Conservation (phyloP, 1,139 yeast species). For the Debaryomyces subglobosus region DNA sequence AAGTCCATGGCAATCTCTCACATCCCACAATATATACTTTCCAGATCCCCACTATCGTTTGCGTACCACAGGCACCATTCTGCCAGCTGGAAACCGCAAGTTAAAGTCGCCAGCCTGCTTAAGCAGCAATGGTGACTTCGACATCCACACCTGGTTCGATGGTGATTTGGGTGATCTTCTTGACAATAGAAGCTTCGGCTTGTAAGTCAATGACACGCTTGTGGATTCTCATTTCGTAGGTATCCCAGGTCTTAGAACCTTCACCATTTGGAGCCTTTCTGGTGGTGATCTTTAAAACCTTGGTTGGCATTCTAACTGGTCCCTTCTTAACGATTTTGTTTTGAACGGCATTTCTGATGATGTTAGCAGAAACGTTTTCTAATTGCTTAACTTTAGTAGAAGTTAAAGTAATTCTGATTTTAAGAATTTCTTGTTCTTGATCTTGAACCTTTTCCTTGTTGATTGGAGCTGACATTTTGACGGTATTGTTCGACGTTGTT, state of each 20-base stretch:
- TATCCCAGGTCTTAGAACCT: constrained; percentile 99
- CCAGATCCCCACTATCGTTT: constrained; percentile 7
- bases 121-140: constrained; percentile 46
- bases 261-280: constrained; percentile 99
- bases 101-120: constrained; percentile 15
- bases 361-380: constrained; percentile 89
- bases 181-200: constrained; percentile 93
- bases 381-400: constrained; percentile 99
- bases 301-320: constrained; percentile 99
- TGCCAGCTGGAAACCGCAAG: not conserved
- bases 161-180: constrained; percentile 93
- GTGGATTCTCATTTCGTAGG: constrained; percentile 99
- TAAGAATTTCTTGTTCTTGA: constrained; percentile 85
- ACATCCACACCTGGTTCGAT: constrained; percentile 61
- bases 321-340: constrained; percentile 90
- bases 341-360: constrained; percentile 84
- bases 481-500: constrained; percentile 51
- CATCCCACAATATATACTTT: constrained; percentile 3
- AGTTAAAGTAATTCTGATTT: constrained; percentile 99
- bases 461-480: constrained; percentile 70
- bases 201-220: constrained; percentile 98
- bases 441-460: constrained; percentile 82
- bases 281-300: constrained; percentile 97
- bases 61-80: constrained; percentile 1
- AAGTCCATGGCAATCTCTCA: not conserved